Base-by-base conservation (phyloP, 345 rosid species). In the Jatropha curcas region DNA sequence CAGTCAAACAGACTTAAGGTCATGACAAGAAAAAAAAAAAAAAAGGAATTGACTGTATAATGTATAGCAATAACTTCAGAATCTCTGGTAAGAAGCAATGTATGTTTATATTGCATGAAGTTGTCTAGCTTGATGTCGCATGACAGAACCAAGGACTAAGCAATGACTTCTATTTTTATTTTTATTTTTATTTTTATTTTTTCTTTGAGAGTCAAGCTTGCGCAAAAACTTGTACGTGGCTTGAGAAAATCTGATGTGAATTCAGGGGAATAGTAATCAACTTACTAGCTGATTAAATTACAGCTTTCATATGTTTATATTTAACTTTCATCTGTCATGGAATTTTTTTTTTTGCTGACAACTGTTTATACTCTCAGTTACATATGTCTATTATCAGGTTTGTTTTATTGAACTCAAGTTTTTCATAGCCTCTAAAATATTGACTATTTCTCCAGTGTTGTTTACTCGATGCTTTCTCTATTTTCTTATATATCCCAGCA, bases 401-500 rank as follows among this genome's bases (percentile, higher is more conserved):
- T 25, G 17, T 55, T 57, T 30, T 57, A 7, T 57, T 10, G 5
- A 7, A 30, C 12, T 27, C 25, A 14, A 64, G 70, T 58, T 56
- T 63, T 68, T 24, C 24, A 28, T 65, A 20, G 74, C 22, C 7
- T 5, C 55, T 71, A 19, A 34, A 20, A 19, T 30, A 20, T 22
- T 3, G n/a, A 9, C 34, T 51, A 53, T 55, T 56, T 28, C 76
- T 22, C 4, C 14, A 35, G 2, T 30, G 34, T 67, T 41, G 27
- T 59, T 63, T 46, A 4, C 52, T 30, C 35, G 5, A 30, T 2
- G 14, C n/a, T 5, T 59, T 28, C 62, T 39, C 6, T 56, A 19
- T 37, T 53, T 55, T 57, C 19, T 50, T 33, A n/a, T 16, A 22
- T 17, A 19, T 72, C 61, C 55, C 71, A 79, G 76, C 80, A 92